Evolutionary conservation across 148 eudicot species (phyloP), one percentile per base, ranked within the genome.

Genomic region (Rhododendron vialii): DNA sequence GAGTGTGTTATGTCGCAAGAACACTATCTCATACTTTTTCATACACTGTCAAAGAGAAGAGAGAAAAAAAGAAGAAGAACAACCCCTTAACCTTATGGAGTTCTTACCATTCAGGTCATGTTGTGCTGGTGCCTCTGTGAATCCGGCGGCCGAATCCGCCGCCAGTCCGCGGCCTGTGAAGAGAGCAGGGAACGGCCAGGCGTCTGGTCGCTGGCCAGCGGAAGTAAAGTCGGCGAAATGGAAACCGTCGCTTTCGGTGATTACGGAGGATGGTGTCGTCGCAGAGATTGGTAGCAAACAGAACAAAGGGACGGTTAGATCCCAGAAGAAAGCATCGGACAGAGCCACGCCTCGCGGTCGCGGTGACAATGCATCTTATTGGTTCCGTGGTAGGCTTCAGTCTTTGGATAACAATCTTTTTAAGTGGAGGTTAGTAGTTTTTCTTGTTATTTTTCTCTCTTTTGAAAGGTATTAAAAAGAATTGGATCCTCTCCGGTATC

Each of bases 241-340:
- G 82, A 50, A 51, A 80, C 82, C 82, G 41, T 38, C 61, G 22
- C 41, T 80, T 14, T 80, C 82, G 82, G 63, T 18, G 63, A 80
- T 80, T 51, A 5, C 82, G 24, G 82, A 80, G 38, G 82, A 80
- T 28, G 15, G 82, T 5, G 45, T 74, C 45, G 43, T 74, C 43
- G 33, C 78, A 51, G 59, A 80, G 33, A 5, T 12, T 26, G 61
- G 24, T 28, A 10, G 36, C 20, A 80, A 57, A 50, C 9, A 47
- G 38, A 14, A 11, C 30, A 36, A 80, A 26, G 7, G 10, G 24
- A 26, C 20, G 82, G 38, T 51, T 51, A 51, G 82, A 28, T 50
- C 24, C 28, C 20, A n/a, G 82, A 80, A 50, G 63, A 80, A 80
- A 30, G 63, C 82, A 35, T 74, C 43, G 22, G 45, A 74, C 18